Base-by-base conservation (phyloP, 2,329 filamentous ascomycete species). In the Xylaria sp. region DNA sequence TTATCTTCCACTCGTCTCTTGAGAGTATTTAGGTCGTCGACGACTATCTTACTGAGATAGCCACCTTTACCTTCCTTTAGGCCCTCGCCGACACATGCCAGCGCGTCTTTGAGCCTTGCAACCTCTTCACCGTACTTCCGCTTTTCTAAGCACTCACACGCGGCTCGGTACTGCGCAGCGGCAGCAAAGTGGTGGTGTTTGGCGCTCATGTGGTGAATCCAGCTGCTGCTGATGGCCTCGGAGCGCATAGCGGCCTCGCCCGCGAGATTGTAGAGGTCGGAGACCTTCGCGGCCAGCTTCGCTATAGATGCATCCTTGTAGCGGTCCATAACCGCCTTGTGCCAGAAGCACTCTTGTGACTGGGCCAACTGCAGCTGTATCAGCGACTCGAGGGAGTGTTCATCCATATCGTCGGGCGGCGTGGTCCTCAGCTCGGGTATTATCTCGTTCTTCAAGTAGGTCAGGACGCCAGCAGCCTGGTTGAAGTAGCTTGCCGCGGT, bases 181-280 rank as follows among this genome's bases (percentile, higher is more conserved):
- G 94, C 95, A 1, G 95, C 94, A 81, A 99, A 98, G 80, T 98
- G 96, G 78, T 98, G 93, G 77, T 98, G 94, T 80, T 98, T 99
- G 6, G 95, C 96, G 31, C 92, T 94, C 88, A 97, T 94, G 79
- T 98, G 95, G 80, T 98, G 95, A 74, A 99, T 98, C 96, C 95
- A 98, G 71, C 96, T 92, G 65, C 92, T 94, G 78, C 93, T 96
- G 73, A 98, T 91, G 18, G 93, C 91, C 76, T 97, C 91, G 71
- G 94, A 97, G 80, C 94, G 93, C 78, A 97, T 90, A 10, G 94
- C 94, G 72, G 91, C 91, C 75, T 98, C 95, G 7, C 92, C 91
- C 0, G 94, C 94, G 63, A 91, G 84, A 63, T 90, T 92, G 81
- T 98, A 99, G 52, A 97, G 88, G 77, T 99, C 96, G 2, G 93